Evolutionary conservation across 1,284 basidiomycete species (phyloP).

Genomic region (Afroboletus lepidellus): DNA sequence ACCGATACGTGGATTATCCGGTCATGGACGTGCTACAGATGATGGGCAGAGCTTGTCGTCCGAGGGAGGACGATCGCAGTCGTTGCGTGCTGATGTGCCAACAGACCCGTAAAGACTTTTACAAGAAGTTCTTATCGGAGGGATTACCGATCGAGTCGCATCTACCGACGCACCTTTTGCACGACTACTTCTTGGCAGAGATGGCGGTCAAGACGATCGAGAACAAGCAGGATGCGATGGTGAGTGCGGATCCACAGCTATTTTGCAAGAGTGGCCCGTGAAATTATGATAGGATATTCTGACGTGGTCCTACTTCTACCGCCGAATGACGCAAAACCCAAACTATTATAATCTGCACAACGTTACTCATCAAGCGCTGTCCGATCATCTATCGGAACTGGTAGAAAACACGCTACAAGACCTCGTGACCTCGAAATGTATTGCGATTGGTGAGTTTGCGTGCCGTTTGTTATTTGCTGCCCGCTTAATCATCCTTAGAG

Average conservation of each 20-base stretch:
- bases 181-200: constrained; percentile 98
- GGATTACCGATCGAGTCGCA: constrained; percentile 98
- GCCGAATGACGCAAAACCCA: constrained; percentile 92
- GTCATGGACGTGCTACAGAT: constrained; percentile 98
- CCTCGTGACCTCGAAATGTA: constrained; percentile 93
- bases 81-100: constrained; percentile 97
- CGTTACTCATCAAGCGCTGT: constrained; percentile 89
- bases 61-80: constrained; percentile 80
- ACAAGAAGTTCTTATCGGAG: constrained; percentile 97
- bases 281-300: constrained; percentile 69
- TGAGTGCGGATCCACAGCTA: constrained; percentile 36
- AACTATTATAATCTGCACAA: constrained; percentile 96
- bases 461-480: not conserved
- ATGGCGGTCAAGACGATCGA: constrained; percentile 98
- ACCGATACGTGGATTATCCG: constrained; percentile 96
- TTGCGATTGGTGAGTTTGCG: constrained; percentile 72
- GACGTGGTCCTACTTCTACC: constrained; percentile 96
- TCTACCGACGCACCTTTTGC: constrained; percentile 80
- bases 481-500: constrained; percentile 44
- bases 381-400: constrained; percentile 93
- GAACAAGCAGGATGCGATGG: constrained; percentile 96
- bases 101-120: constrained; percentile 95
- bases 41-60: constrained; percentile 96
- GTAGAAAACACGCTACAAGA: constrained; percentile 93
- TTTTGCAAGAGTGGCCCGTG: constrained; percentile 1